Percentiles rank a stretch among this genome's conserved stretches.
Evolutionary conservation across 805 yeast genomes (phyloP).

Genomic region (Tetrapisispora nanseiensis): DNA sequence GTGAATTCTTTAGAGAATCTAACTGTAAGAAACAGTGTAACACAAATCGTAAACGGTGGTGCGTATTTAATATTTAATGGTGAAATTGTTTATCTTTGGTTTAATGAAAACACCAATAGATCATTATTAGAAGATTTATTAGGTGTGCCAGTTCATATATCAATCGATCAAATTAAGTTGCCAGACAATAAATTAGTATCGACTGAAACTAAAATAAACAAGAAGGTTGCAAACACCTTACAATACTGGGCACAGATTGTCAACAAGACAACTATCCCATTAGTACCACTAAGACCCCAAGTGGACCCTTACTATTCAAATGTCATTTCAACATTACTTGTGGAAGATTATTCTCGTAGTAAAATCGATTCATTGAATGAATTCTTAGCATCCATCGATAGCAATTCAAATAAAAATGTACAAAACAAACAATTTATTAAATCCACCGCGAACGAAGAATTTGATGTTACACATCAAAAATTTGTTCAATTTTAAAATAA

Average conservation of each 20-base stretch:
- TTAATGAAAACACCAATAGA: conserved; percentile 60
- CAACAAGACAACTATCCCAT: conserved; percentile 17
- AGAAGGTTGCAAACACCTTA: conserved; percentile 56
- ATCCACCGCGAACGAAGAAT: conserved; percentile 10
- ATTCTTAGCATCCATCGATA: conserved; percentile 59
- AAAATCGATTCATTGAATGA: conserved; percentile 52
- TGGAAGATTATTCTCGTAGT: conserved; percentile 61
- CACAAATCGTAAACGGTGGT: conserved; percentile 48
- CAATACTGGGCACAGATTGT: conserved; percentile 32
- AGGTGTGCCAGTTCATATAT: conserved; percentile 38
- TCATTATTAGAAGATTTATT: conserved; percentile 64
- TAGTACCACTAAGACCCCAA: conserved; percentile 25
- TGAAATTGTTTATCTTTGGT: conserved; percentile 45
- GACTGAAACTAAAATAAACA: conserved; percentile 57
- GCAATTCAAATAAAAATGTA: conserved; percentile 42
- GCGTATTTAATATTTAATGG: conserved; percentile 75
- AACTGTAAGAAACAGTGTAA: conserved; percentile 32
- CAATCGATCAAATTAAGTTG: conserved; percentile 18
- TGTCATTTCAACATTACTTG: conserved; percentile 44
- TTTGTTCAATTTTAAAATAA: conserved; percentile 25
- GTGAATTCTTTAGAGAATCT: conserved; percentile 38
- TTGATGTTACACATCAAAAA: conserved; percentile 26
- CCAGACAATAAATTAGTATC: conserved; percentile 50
- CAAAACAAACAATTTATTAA: conserved; percentile 36
- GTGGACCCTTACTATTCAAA: conserved; percentile 23